Evolutionary conservation across 176 grass and related monocot species (phyloP).

Genomic region (Musa beccarii): DNA sequence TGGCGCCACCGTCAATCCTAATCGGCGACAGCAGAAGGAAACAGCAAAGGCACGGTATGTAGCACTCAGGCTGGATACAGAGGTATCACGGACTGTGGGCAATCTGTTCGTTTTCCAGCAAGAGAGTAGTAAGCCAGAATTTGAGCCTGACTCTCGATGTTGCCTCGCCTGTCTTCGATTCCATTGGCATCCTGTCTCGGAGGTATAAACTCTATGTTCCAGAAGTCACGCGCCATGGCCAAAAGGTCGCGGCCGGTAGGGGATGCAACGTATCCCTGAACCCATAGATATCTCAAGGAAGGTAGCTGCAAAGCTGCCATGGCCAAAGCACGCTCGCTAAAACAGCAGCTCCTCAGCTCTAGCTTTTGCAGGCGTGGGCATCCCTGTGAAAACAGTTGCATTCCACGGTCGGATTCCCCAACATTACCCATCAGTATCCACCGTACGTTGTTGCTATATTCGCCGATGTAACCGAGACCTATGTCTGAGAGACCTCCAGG

Average conservation of each 20-base stretch:
- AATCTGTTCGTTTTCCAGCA: conserved; percentile 69
- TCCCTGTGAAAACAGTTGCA: conserved; percentile 44
- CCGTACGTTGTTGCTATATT: conserved; percentile 46
- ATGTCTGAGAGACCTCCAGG: conserved; percentile 72
- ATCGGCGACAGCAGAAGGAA: not conserved
- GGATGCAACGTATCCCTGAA: conserved; percentile 83
- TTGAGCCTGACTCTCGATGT: conserved; percentile 48
- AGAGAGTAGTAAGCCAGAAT: conserved; percentile 94
- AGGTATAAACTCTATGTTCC: conserved; percentile 92
- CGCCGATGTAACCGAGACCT: conserved; percentile 74
- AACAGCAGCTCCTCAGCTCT: conserved; percentile 78
- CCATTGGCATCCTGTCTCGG: conserved; percentile 14
- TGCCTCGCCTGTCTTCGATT: conserved; percentile 9
- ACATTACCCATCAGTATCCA: conserved; percentile 92
- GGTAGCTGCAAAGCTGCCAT: conserved; percentile 51
- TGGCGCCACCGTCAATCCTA: not conserved
- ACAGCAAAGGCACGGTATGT: not conserved
- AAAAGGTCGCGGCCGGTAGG: conserved; percentile 47
- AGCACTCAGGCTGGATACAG: conserved; percentile 40
- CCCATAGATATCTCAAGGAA: conserved; percentile 89
- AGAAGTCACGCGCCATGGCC: conserved; percentile 69
- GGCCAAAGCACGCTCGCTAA: conserved; percentile 70
- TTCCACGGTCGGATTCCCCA: conserved; percentile 59
- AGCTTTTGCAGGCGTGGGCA: conserved; percentile 88
- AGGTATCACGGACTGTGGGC: conserved; percentile 45